Evolutionary conservation across 768 basidiomycete genomes (phyloP), one percentile per base, ranked within the genome.

Genomic region (Holtermanniella nyarrowii): DNA sequence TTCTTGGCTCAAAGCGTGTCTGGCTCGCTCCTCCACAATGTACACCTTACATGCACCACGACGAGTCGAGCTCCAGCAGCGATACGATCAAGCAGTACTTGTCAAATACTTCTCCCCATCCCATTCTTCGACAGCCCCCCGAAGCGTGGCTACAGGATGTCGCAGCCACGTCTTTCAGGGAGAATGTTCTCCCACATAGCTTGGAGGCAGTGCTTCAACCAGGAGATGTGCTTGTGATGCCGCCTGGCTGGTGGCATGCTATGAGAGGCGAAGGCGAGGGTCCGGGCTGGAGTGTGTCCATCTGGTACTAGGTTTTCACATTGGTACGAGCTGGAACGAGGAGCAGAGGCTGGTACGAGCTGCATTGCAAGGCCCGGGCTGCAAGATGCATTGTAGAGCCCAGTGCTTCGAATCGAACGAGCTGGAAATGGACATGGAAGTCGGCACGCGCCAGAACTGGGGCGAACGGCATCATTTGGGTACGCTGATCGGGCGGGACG

Each of bases 201-300:
- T 76, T 78, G 71, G 75, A 76, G 44, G 78, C 78, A 26, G 80
- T 80, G 1, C 75, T 97, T 1, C 73, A 77, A 49, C 82, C 89
- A 1, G 93, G 91, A 0, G 93, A 97, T 71, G 51, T 91, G 42
- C 74, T 97, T 42, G 85, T 86, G 66, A 83, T 96, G 58, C 93
- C 93, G 18, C 84, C 86, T 3, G 82, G 86, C 24, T 74, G 61
- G 69, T 69, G 61, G 63, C 61, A 65, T 53, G 65, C 67, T 22
- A 71, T 66, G 67, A 55, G 55, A 49, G 68, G 65, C 12, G 65
- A 68, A 45, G 69, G 66, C 1, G 52, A 53, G 7, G 65, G 57
- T 2, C 59, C 61, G 1, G 62, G 57, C 3, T 71, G 66, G 65
- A 68, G 67, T 46, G 61, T 71, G 1, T 68, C 67, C 3, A 71